These are phyloP conservation scores for Wallacemonas sp. DNA, from an alignment of 208 protist genomes.

Conservation along the genomic window DNA sequence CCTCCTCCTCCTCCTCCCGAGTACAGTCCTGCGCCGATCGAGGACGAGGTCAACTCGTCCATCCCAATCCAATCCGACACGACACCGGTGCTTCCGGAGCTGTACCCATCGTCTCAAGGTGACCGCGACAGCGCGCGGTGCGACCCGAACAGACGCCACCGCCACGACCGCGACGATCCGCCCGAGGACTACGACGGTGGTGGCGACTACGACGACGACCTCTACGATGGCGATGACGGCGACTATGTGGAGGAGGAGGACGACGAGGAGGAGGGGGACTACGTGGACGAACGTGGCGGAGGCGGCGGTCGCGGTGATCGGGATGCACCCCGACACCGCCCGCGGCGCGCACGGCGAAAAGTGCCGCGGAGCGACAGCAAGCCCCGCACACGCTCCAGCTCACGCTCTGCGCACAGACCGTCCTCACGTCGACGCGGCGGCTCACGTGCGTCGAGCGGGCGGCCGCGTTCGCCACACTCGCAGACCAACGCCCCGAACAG, in stretches of 20 bases:
- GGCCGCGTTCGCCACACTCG: not conserved
- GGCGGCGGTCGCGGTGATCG: not conserved
- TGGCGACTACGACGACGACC: too few species aligned
- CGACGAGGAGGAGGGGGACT: conserved; percentile 18
- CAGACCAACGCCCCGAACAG: too few species aligned
- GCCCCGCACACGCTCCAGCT: conserved; percentile 6
- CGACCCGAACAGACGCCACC: too few species aligned
- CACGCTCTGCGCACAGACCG: not conserved
- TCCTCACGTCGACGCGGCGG: not conserved
- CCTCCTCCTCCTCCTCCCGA: too few species aligned
- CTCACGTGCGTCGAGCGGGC: not conserved
- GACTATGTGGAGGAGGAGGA: conserved; percentile 26
- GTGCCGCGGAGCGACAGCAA: not conserved
- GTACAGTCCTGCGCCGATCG: too few species aligned
- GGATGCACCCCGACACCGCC: not conserved
- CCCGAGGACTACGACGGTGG: too few species aligned
- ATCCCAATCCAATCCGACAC: too few species aligned
- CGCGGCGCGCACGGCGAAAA: not conserved
- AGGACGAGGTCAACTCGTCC: too few species aligned
- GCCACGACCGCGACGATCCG: too few species aligned
- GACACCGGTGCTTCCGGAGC: too few species aligned
- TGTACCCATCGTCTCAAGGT: too few species aligned
- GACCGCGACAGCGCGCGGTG: too few species aligned
- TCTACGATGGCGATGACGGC: conserved; percentile 16
- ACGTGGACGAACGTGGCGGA: not conserved